Base-by-base conservation (phyloP, 441 rosid genomes). In the Geranium incanum region DNA sequence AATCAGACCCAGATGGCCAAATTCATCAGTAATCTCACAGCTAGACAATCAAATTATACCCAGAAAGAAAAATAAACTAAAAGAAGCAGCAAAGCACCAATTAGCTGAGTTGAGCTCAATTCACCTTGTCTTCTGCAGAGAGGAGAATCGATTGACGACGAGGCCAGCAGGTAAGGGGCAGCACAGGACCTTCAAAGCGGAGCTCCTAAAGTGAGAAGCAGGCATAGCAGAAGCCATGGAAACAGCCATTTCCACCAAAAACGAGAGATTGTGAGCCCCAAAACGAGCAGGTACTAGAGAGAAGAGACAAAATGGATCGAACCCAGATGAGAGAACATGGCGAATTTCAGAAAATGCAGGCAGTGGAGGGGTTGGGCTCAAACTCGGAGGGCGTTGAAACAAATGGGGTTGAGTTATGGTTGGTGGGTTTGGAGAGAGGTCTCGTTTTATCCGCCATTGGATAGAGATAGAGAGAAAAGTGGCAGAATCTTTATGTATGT, bases 381-480 rank as follows among this genome's bases (percentile, higher is more conserved):
- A 55, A 16, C 62, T n/a, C 52, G 12, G 12, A 8, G 52, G 52
- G 13, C 52, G 12, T 45, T 45, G 50, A 15, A 55, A 15, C 21
- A 18, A 6, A 16, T 16, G 64, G 64, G 64, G 9, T 18, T 7
- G 64, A 57, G 64, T 16, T 57, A 4, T 16, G 64, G 64, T 16
- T 16, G 64, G 64, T 57, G 64, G 64, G 64, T 57, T 57, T 57
- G 21, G 64, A 57, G 64, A 57, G 64, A 57, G 64, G 64, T 57
- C 64, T 57, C 64, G 64, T 16, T 57, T 15, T 57, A 57, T 57
- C 64, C 64, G 64, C 64, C 64, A 57, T 57, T 18, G 64, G 64
- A 57, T 57, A 18, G 64, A 57, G 64, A 57, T 57, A 16, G 64
- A 15, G 11, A 57, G 6, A 15, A 57, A 45, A 57, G 23, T 16